A percentile compares a stretch with the other conserved stretches of the same genome.
These are phyloP conservation scores for Perkinsus olseni DNA, from an alignment of 169 alveolate species.

Conservation along the genomic window DNA sequence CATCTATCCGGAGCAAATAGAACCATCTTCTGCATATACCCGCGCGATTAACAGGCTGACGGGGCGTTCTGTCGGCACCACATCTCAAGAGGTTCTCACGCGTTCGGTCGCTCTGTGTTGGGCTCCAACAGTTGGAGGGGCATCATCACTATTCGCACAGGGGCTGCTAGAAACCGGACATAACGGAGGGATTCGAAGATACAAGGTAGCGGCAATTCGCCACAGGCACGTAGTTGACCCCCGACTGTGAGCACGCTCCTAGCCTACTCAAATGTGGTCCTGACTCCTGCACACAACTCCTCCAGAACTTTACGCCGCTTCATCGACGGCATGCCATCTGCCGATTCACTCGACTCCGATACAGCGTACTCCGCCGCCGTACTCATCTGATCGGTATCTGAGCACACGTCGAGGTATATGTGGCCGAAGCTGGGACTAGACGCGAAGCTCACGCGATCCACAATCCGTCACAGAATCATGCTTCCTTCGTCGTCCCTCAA, in stretches of 20 bases:
- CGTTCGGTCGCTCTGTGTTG: too few species aligned
- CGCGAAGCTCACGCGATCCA: not conserved
- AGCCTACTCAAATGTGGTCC: not conserved
- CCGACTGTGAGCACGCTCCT: not conserved
- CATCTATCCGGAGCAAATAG: too few species aligned
- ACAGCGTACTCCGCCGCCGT: not conserved
- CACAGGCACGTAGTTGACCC: too few species aligned
- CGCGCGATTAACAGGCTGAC: too few species aligned
- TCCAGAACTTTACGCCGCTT: not conserved
- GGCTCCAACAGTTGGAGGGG: too few species aligned
- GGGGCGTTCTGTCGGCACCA: too few species aligned
- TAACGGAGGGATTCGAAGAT: too few species aligned
- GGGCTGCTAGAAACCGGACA: too few species aligned
- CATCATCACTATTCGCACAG: too few species aligned
- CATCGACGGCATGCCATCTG: not conserved
- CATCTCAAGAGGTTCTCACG: too few species aligned
- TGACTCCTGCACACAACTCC: not conserved
- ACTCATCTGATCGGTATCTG: not conserved
- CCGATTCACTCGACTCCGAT: not conserved
- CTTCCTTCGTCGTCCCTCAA: not conserved
- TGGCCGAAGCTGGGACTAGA: not conserved
- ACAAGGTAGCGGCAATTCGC: too few species aligned
- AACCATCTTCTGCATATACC: too few species aligned
- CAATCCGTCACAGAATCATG: not conserved
- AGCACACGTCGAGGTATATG: not conserved